phyloP scores from a whole-genome alignment of 1,284 basidiomycete genomes.

The Blastosporella zonata region DNA sequence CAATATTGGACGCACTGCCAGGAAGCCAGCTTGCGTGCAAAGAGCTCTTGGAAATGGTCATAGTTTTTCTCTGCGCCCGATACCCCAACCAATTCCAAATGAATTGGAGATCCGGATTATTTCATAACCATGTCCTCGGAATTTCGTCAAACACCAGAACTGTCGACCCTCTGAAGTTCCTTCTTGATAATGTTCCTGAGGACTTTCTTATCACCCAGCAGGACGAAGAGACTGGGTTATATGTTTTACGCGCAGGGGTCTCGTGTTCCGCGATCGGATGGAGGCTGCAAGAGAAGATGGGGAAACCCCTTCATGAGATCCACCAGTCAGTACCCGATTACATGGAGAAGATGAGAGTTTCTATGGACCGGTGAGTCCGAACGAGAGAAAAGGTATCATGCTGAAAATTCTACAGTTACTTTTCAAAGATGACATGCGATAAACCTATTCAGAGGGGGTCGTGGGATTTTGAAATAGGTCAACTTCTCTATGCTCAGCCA shows the following conservation, averaged over 20 bases:
- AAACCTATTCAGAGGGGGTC: constrained; percentile 52
- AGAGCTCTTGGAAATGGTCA: constrained; percentile 49
- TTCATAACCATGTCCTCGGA: constrained; percentile 43
- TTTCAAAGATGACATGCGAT: constrained; percentile 41
- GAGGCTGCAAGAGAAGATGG: constrained; percentile 45
- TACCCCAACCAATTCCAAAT: constrained; percentile 45
- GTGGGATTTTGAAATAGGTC: constrained; percentile 46
- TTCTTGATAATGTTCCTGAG: constrained; percentile 49
- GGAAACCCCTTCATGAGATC: constrained; percentile 41
- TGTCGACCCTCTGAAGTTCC: constrained; percentile 36
- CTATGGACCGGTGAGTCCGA: constrained; percentile 42
- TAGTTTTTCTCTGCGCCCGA: constrained; percentile 45
- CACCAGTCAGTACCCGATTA: constrained; percentile 48
- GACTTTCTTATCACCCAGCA: constrained; percentile 43
- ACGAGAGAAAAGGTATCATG: neutral
- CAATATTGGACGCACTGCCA: constrained; percentile 38
- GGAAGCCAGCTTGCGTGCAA: constrained; percentile 40
- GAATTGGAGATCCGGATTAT: constrained; percentile 30
- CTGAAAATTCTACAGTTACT: constrained; percentile 19
- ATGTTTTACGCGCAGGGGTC: constrained; percentile 41
- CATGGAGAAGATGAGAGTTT: constrained; percentile 43
- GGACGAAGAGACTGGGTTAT: constrained; percentile 40
- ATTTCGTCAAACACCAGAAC: constrained; percentile 26
- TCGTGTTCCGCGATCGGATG: constrained; percentile 47
- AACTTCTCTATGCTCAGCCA: constrained; percentile 42